phyloP scores from a whole-genome alignment of 2,329 filamentous ascomycete species.

The Botryotinia globosa region DNA sequence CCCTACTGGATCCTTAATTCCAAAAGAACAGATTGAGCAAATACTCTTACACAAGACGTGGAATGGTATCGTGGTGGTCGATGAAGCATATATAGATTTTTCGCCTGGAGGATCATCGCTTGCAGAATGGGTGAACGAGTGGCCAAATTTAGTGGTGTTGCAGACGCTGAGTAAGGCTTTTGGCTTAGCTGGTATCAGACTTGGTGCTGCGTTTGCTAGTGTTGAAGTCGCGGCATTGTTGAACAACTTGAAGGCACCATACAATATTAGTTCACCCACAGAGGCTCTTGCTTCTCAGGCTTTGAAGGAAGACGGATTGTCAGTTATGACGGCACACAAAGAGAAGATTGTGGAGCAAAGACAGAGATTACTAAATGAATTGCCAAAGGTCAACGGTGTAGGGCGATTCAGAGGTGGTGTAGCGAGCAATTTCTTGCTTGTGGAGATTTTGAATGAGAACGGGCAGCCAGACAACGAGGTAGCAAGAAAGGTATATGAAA shows the following conservation, averaged over 20 bases:
- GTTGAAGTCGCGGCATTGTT: slow-evolving; percentile 73
- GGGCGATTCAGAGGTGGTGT: slow-evolving; percentile 77
- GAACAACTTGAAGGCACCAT: slow-evolving; percentile 92
- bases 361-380: slow-evolving; percentile 67
- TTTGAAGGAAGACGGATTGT: slow-evolving; percentile 63
- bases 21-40: slow-evolving; percentile 68
- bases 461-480: slow-evolving; percentile 75
- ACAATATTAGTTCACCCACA: slow-evolving; percentile 89
- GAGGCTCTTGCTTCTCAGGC: slow-evolving; percentile 76
- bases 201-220: slow-evolving; percentile 81
- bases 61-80: slow-evolving; percentile 91
- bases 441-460: slow-evolving; percentile 73
- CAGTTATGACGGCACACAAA: slow-evolving; percentile 68
- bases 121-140: slow-evolving; percentile 87
- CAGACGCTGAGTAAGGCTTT: slow-evolving; percentile 99
- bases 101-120: slow-evolving; percentile 74
- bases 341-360: slow-evolving; percentile 72
- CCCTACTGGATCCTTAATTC: slow-evolving; percentile 77
- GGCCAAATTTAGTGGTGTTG: slow-evolving; percentile 95
- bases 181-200: slow-evolving; percentile 86
- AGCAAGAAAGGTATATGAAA: slow-evolving; percentile 79
- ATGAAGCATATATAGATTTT: slow-evolving; percentile 97
- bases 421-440: slow-evolving; percentile 85
- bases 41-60: slow-evolving; percentile 84
- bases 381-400: slow-evolving; percentile 74